These are phyloP conservation scores for Meyerozyma guilliermondii DNA, from an alignment of 1,139 yeast species.

Conservation along the genomic window DNA sequence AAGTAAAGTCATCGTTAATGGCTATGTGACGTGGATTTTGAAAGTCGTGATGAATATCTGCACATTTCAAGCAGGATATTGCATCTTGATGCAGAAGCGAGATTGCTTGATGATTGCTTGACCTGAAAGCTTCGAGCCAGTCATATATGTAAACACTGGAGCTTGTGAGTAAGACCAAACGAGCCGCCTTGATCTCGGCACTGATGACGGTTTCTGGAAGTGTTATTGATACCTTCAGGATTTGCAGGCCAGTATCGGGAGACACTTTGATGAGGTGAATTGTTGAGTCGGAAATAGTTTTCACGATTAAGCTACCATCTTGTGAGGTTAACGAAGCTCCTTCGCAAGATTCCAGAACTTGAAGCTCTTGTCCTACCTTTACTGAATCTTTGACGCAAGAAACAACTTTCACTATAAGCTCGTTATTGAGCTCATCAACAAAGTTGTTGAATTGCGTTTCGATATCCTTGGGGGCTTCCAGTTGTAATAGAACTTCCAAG, in stretches of 20 bases:
- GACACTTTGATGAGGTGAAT: not conserved
- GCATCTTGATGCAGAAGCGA: not conserved
- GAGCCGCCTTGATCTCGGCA: not conserved
- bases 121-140: not conserved
- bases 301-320: not conserved
- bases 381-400: not conserved
- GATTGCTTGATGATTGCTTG: not conserved
- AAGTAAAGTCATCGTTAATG: not conserved
- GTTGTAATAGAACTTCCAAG: constrained; percentile 6
- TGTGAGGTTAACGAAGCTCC: not conserved
- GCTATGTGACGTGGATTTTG: not conserved
- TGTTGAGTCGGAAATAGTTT: not conserved
- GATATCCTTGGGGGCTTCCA: not conserved
- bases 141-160: not conserved
- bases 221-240: not conserved
- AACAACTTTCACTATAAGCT: not conserved
- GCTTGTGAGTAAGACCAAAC: not conserved
- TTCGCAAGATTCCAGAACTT: not conserved
- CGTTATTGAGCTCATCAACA: not conserved
- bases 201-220: not conserved
- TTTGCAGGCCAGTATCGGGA: not conserved
- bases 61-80: not conserved
- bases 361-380: too few relatives aligned
- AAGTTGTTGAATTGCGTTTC: not conserved
- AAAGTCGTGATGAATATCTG: not conserved